Percentiles rank a stretch among this genome's conserved stretches.
Conservation (phyloP, 75 land plant genomes). For the Selaginella tamariscina region DNA sequence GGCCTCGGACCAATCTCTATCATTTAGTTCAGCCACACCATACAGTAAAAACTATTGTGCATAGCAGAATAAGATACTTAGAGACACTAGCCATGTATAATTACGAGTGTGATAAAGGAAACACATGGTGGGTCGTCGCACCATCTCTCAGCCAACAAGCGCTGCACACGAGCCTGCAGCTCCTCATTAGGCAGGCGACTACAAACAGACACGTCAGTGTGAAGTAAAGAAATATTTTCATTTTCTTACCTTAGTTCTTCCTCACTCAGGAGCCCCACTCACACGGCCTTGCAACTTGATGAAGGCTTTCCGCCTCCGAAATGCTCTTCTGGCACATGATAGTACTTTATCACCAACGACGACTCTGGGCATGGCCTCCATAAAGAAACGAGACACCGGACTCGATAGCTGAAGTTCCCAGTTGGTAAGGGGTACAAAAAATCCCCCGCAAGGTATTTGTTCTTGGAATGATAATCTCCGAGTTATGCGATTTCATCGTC, state of each 20-base stretch:
- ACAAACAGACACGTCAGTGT: not conserved
- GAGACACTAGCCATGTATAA: no score
- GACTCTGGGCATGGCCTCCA: not conserved
- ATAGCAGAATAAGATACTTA: no score
- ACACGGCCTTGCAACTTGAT: conserved; percentile 3
- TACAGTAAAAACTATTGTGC: no score
- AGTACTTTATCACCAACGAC: conserved; percentile 3
- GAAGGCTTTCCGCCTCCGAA: not conserved
- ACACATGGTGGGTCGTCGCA: no score
- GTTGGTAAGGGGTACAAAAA: not conserved
- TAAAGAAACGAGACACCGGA: not conserved
- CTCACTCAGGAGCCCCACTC: not conserved
- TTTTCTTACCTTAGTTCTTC: conserved; percentile 2
- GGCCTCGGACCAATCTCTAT: no score
- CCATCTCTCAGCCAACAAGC: conserved; percentile 1
- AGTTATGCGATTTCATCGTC: not conserved
- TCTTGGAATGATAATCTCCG: not conserved
- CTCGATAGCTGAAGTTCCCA: not conserved
- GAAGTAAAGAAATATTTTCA: not conserved
- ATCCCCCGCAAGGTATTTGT: not conserved
- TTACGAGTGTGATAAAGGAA: no score
- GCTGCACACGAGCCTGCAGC: conserved; percentile 2
- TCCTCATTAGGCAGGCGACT: not conserved
- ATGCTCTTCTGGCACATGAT: conserved; percentile 3
- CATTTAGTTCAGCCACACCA: no score